Evolutionary conservation across 2,329 filamentous ascomycete species (phyloP).

Genomic region (Fusarium sp.): DNA sequence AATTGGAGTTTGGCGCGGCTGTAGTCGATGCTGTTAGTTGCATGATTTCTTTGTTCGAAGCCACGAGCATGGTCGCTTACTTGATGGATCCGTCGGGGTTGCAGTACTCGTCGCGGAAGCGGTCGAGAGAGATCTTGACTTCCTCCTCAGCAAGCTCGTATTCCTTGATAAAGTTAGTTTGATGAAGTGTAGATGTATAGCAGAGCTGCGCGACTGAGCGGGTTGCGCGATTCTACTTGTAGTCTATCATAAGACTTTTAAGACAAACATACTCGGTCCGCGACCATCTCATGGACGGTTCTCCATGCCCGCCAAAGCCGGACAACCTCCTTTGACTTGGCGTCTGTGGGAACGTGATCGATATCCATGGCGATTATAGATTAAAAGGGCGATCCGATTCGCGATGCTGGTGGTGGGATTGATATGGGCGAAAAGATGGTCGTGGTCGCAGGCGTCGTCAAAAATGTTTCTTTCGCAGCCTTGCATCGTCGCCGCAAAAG

Average conservation of each 20-base stretch:
- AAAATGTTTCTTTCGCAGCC: slow-evolving; percentile 49
- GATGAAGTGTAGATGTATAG: neutral
- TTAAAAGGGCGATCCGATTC: slow-evolving; percentile 3
- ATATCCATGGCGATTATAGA: slow-evolving; percentile 50
- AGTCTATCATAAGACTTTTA: slow-evolving; percentile 8
- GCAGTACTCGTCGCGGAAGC: slow-evolving; percentile 79
- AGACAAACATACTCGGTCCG: slow-evolving; percentile 74
- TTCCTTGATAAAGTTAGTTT: slow-evolving; percentile 68
- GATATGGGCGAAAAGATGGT: slow-evolving; percentile 17
- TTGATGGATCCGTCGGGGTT: slow-evolving; percentile 78
- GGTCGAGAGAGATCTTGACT: slow-evolving; percentile 84
- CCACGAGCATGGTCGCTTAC: slow-evolving; percentile 61
- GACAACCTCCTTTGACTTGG: slow-evolving; percentile 64
- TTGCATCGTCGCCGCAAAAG: slow-evolving; percentile 43
- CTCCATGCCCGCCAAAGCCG: slow-evolving; percentile 94
- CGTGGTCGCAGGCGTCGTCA: slow-evolving; percentile 26
- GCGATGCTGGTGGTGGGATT: slow-evolving; percentile 6
- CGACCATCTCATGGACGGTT: slow-evolving; percentile 95
- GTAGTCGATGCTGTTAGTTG: slow-evolving; percentile 25
- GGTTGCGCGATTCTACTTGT: slow-evolving; percentile 1
- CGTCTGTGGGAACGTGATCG: slow-evolving; percentile 58
- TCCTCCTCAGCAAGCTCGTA: slow-evolving; percentile 93
- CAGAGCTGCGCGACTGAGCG: slow-evolving; percentile 3
- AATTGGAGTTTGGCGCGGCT: slow-evolving; percentile 89
- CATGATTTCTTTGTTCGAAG: neutral